phyloP scores from a whole-genome alignment of 2,329 filamentous ascomycete genomes.

The Aspergillus persii region DNA sequence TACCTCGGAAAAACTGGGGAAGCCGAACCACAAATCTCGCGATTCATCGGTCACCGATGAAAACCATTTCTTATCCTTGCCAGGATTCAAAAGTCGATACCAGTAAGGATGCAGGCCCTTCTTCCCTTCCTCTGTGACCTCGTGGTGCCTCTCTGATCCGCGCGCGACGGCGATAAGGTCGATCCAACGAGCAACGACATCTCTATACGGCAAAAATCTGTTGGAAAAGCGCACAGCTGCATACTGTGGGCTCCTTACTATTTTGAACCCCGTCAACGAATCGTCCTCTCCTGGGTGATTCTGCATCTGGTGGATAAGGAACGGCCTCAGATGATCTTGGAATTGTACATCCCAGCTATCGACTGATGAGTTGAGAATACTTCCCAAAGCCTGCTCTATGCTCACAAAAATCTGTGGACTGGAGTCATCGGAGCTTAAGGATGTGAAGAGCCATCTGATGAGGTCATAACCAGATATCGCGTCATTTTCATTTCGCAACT shows the following conservation, averaged over 20 bases:
- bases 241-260: slow-evolving; percentile 73
- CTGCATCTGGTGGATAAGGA: slow-evolving; percentile 69
- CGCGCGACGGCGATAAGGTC: slow-evolving; percentile 76
- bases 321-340: slow-evolving; percentile 47
- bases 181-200: slow-evolving; percentile 80
- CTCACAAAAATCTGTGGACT: slow-evolving; percentile 74
- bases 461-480: slow-evolving; percentile 50
- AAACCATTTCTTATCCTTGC: slow-evolving; percentile 43
- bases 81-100: slow-evolving; percentile 62
- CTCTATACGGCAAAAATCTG: slow-evolving; percentile 75
- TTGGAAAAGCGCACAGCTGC: slow-evolving; percentile 87
- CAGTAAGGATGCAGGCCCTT: slow-evolving; percentile 81
- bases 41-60: slow-evolving; percentile 51
- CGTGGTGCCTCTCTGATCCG: slow-evolving; percentile 64
- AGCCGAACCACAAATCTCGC: slow-evolving; percentile 44
- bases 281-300: slow-evolving; percentile 44
- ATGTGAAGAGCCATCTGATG: slow-evolving; percentile 77
- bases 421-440: slow-evolving; percentile 74
- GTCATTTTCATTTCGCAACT: slow-evolving; percentile 27
- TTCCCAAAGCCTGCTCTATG: slow-evolving; percentile 84
- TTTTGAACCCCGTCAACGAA: slow-evolving; percentile 37
- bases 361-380: slow-evolving; percentile 62
- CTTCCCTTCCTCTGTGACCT: slow-evolving; percentile 84
- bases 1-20: slow-evolving; percentile 39
- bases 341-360: slow-evolving; percentile 44